Evolutionary conservation across 164 flowering plant species (phyloP).

Genomic region (Piper longum): DNA sequence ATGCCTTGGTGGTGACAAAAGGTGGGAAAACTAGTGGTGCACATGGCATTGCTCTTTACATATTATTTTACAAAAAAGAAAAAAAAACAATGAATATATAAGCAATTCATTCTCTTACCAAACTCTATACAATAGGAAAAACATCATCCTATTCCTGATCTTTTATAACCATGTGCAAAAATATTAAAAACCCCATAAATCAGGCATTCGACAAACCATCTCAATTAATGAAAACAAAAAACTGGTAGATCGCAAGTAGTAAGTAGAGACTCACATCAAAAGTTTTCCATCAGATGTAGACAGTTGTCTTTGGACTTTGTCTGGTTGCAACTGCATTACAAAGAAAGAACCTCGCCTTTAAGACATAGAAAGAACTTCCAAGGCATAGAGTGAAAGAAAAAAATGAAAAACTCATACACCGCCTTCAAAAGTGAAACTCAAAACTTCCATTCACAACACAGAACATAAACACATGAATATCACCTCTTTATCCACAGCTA

Average conservation of each 20-base stretch:
- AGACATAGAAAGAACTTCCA: not conserved
- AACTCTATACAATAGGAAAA: too few relatives aligned
- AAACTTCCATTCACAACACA: not conserved
- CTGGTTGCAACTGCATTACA: slow-evolving; percentile 67
- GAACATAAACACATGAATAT: not conserved
- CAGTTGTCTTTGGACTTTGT: slow-evolving; percentile 69
- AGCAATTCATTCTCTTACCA: too few relatives aligned
- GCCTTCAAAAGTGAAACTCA: not conserved
- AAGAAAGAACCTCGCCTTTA: not conserved
- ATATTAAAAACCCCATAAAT: too few relatives aligned
- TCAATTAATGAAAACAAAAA: too few relatives aligned
- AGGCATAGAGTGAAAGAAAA: not conserved
- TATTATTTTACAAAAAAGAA: too few relatives aligned
- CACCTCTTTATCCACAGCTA: slow-evolving; percentile 91
- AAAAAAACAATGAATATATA: too few relatives aligned
- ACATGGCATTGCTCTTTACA: too few relatives aligned
- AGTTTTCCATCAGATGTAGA: slow-evolving; percentile 50
- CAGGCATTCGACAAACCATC: too few relatives aligned
- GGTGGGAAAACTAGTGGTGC: too few relatives aligned
- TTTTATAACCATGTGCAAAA: too few relatives aligned
- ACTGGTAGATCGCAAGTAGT: not conserved
- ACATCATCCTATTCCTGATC: too few relatives aligned
- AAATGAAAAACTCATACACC: not conserved
- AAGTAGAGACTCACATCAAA: slow-evolving; percentile 40
- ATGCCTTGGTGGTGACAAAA: too few relatives aligned